Percentiles rank a stretch among this genome's conserved stretches.
Conservation (phyloP, 176 grass and related monocot genomes). For the Carex scoparia region DNA sequence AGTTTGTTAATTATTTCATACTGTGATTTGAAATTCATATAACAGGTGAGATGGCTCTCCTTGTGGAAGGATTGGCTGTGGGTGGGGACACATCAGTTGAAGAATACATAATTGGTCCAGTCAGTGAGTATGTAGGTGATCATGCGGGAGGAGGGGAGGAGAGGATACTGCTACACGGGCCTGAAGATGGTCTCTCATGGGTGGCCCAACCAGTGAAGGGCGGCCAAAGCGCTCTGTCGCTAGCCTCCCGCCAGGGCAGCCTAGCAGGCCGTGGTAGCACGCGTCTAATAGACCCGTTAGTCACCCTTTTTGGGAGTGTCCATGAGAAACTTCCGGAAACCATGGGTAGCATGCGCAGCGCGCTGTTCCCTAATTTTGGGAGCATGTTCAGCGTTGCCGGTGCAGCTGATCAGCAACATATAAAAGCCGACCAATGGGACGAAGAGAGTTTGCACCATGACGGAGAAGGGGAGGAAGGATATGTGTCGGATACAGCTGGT, state of each 20-base stretch:
- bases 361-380: constrained; percentile 86
- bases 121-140: constrained; percentile 39
- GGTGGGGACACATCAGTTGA: constrained; percentile 70
- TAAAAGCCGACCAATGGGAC: constrained; percentile 75
- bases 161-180: constrained; percentile 63
- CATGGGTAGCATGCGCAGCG: constrained; percentile 74
- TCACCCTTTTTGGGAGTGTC: constrained; percentile 76
- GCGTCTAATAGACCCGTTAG: constrained; percentile 69
- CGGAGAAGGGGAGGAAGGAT: constrained; percentile 40
- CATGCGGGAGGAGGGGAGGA: constrained; percentile 50
- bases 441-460: constrained; percentile 79
- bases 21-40: not conserved
- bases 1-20: not conserved
- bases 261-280: constrained; percentile 39
- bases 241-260: constrained; percentile 63
- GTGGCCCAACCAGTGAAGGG: constrained; percentile 74
- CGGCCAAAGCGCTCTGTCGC: constrained; percentile 61
- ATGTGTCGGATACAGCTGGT: constrained; percentile 60
- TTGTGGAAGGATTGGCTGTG: constrained; percentile 87
- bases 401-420: constrained; percentile 38
- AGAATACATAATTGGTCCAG: constrained; percentile 84
- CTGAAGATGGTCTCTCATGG: constrained; percentile 69
- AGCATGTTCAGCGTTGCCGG: constrained; percentile 87
- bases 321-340: constrained; percentile 76
- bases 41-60: constrained; percentile 87